phyloP scores from a whole-genome alignment of 2,329 filamentous ascomycete species.

The Dothiorella sarmentorum region DNA sequence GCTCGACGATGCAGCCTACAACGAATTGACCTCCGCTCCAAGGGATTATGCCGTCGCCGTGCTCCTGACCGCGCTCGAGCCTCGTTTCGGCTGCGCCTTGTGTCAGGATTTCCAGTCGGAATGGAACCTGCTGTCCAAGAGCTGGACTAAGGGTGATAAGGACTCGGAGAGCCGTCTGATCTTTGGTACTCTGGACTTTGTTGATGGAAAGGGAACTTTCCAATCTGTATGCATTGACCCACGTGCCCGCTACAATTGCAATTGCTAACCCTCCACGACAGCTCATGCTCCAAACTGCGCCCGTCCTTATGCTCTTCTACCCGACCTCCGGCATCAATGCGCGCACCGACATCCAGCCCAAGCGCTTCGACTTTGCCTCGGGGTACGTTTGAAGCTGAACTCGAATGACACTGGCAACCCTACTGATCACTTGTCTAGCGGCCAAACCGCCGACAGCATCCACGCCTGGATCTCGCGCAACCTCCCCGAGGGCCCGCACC shows the following conservation, averaged over 20 bases:
- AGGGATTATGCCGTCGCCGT: slow-evolving; percentile 82
- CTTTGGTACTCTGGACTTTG: slow-evolving; percentile 84
- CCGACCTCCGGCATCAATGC: slow-evolving; percentile 81
- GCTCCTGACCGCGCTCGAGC: slow-evolving; percentile 80
- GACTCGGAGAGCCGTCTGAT: slow-evolving; percentile 67
- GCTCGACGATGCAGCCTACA: slow-evolving; percentile 73
- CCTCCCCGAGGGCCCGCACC: slow-evolving; percentile 70
- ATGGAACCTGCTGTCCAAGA: slow-evolving; percentile 81
- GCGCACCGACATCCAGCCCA: slow-evolving; percentile 62
- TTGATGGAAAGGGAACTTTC: slow-evolving; percentile 78
- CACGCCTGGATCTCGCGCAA: slow-evolving; percentile 76
- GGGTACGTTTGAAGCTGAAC: slow-evolving; percentile 55
- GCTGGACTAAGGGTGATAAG: slow-evolving; percentile 84
- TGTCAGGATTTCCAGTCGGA: slow-evolving; percentile 92
- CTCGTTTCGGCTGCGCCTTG: slow-evolving; percentile 77
- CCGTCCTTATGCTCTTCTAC: slow-evolving; percentile 81
- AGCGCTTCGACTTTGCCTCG: slow-evolving; percentile 79
- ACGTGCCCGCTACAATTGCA: neutral
- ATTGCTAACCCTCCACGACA: slow-evolving; percentile 41
- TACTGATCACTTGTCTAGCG: slow-evolving; percentile 45
- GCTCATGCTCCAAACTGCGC: slow-evolving; percentile 92
- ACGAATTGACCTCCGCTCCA: slow-evolving; percentile 69
- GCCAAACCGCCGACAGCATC: slow-evolving; percentile 71
- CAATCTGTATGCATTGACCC: slow-evolving; percentile 61
- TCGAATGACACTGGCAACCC: neutral